Evolutionary conservation across 768 basidiomycete genomes (phyloP).

Genomic region (Leccinum ochraceum): DNA sequence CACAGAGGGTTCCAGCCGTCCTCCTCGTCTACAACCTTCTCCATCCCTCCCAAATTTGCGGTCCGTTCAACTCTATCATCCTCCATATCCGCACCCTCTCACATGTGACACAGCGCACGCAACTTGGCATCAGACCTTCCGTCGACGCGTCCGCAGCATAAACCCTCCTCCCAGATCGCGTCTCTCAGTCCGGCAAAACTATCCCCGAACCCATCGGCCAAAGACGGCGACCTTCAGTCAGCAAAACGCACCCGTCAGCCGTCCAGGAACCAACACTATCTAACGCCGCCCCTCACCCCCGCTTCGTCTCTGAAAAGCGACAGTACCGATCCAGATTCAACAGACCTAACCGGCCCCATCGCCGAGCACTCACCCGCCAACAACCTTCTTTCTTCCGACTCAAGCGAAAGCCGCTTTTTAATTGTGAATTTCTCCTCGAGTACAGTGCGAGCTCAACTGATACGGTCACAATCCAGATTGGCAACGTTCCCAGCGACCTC

Average conservation of each 20-base stretch:
- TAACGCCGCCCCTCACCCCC: constrained; percentile 73
- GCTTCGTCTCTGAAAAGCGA: constrained; percentile 53
- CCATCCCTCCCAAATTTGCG: constrained; percentile 73
- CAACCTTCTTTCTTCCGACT: constrained; percentile 14
- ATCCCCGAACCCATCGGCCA: constrained; percentile 12
- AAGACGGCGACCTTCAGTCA: constrained; percentile 21
- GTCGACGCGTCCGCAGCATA: constrained; percentile 30
- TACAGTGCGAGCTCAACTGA: constrained; percentile 10
- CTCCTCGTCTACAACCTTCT: constrained; percentile 58
- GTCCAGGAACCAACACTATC: constrained; percentile 38
- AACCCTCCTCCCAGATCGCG: constrained; percentile 20
- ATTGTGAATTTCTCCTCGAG: constrained; percentile 22
- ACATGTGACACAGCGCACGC: constrained; percentile 27
- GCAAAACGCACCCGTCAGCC: constrained; percentile 23
- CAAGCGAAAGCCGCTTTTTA: constrained; percentile 33
- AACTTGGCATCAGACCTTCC: constrained; percentile 29
- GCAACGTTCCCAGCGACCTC: constrained; percentile 38
- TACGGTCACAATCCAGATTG: constrained; percentile 34
- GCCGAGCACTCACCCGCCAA: constrained; percentile 24
- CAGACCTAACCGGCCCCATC: constrained; percentile 27
- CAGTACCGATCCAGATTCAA: constrained; percentile 34
- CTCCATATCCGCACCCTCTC: not conserved
- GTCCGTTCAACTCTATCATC: constrained; percentile 34
- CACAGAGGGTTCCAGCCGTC: constrained; percentile 31
- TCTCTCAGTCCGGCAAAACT: constrained; percentile 16